Evolutionary conservation across 768 basidiomycete genomes (phyloP), one percentile per base, ranked within the genome.

Genomic region (Gloeostereum incarnatum): DNA sequence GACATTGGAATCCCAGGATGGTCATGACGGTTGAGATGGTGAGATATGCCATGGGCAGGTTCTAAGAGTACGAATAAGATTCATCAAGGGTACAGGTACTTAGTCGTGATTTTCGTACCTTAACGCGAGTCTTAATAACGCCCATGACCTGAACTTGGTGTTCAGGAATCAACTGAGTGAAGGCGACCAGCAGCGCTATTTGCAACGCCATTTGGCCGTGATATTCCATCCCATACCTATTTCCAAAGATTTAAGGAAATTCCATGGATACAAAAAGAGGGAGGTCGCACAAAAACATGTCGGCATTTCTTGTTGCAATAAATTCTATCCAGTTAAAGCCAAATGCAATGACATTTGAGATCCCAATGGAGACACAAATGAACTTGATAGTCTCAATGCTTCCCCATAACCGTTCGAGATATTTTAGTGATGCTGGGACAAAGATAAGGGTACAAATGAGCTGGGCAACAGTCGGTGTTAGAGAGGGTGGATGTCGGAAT

Each of bases 111-210:
- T 11, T 17, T 51, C 62, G 23, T 29, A 87, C 93, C 78, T 98
- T 99, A 49, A 98, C 93, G 40, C 90, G 77, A 33, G 84, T 71
- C 58, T 78, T 88, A 46, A 90, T 52, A 32, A 89, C 61, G 23
- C 92, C 91, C 42, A 98, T 68, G 13, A 98, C 53, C 57, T 98
- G 96, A 10, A 99, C 81, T 60, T 98, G 94, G 52, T 99, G 93
- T 59, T 99, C 96, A 22, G 94, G 94, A 48, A 98, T 98, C 39
- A 96, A 61, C 58, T 99, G 96, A 3, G 93, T 98, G 61, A 97
- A 97, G 5, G 93, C 94, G 39, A 99, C 96, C 24, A 99, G 67
- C 44, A 93, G 67, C 2, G 81, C 83, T 36, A 81, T 81, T 51
- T 96, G 89, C 14, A 99, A 67, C 4, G 89, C 85, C 73, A 86